Percentiles rank a stretch among this genome's conserved stretches.
phyloP scores from a whole-genome alignment of 805 yeast genomes.

The Starmerella scarabaei region DNA sequence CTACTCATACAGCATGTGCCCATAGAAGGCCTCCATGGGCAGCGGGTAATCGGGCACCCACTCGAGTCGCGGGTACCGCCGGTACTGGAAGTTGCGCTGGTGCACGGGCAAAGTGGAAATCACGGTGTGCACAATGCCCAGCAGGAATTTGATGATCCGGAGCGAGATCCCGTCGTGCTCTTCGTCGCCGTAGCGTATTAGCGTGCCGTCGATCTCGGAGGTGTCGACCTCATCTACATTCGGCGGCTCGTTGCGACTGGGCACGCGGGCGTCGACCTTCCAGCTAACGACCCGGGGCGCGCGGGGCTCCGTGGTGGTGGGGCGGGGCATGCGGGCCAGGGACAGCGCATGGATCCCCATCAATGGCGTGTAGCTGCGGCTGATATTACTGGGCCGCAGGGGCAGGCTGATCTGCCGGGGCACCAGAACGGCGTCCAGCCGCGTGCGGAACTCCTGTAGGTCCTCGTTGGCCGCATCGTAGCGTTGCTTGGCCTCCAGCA shows the following conservation, averaged over 20 bases:
- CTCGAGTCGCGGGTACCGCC: background rate
- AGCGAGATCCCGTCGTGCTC: conserved; percentile 9
- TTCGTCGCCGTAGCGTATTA: background rate
- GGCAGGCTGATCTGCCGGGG: conserved; percentile 15
- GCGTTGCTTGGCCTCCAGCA: conserved; percentile 26
- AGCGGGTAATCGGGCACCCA: conserved; percentile 19
- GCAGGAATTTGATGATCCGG: conserved; percentile 15
- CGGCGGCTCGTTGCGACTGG: conserved; percentile 3
- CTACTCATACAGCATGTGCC: conserved; percentile 10
- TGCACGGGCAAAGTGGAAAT: conserved; percentile 18
- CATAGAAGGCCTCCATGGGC: conserved; percentile 18
- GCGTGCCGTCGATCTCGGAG: background rate
- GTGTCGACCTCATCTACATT: conserved; percentile 8
- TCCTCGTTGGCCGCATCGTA: conserved; percentile 23
- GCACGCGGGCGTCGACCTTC: conserved; percentile 12
- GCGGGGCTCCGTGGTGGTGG: background rate
- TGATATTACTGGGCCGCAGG: conserved; percentile 14
- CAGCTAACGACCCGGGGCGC: conserved; percentile 9
- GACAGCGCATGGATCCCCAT: conserved; percentile 19
- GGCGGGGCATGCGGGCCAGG: conserved; percentile 3
- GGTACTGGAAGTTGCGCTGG: conserved; percentile 11
- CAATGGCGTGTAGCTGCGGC: conserved; percentile 12
- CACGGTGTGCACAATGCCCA: conserved; percentile 19
- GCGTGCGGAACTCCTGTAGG: conserved; percentile 20
- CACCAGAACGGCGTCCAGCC: conserved; percentile 14